A percentile compares a stretch with the other conserved stretches of the same genome.
Evolutionary conservation across 2,329 filamentous ascomycete genomes (phyloP).

Genomic region (Epichloe uncinata): DNA sequence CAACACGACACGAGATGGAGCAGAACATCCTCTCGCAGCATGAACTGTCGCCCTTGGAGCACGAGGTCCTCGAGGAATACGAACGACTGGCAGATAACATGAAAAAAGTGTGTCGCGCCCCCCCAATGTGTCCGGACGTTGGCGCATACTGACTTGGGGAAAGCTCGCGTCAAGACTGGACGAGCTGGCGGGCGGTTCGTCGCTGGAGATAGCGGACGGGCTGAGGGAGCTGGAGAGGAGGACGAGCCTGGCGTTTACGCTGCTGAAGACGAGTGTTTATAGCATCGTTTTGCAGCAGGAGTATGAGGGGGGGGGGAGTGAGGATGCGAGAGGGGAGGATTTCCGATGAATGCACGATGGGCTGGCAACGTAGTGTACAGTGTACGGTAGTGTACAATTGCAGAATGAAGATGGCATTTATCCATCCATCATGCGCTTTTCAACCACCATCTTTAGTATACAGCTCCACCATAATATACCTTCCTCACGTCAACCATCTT

Average conservation of each 20-base stretch:
- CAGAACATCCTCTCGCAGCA: conserved; percentile 27
- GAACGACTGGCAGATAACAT: conserved; percentile 77
- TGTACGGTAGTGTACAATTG: no score
- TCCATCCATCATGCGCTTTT: no score
- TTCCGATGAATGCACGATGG: no score
- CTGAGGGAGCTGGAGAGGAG: conserved; percentile 83
- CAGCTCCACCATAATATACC: conserved; percentile 84
- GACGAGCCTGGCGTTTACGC: conserved; percentile 85
- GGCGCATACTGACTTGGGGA: conserved; percentile 2
- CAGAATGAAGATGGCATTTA: no score
- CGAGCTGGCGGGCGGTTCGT: conserved; percentile 54
- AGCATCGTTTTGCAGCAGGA: conserved; percentile 97
- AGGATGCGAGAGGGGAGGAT: conserved; percentile 4
- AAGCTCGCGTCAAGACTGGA: conserved; percentile 48
- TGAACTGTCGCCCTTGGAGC: conserved; percentile 68
- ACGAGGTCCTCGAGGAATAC: conserved; percentile 92
- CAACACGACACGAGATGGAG: conserved; percentile 9
- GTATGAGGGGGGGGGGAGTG: conserved; percentile 56
- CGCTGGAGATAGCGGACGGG: conserved; percentile 73
- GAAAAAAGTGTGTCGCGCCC: conserved; percentile 53
- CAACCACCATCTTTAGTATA: conserved; percentile 44
- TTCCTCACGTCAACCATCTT: conserved; percentile 94
- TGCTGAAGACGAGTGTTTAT: conserved; percentile 96
- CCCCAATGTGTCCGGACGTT: background rate
- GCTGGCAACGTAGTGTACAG: no score